Conservation (phyloP, 345 rosid genomes). For the Eucalyptus polybractea region DNA sequence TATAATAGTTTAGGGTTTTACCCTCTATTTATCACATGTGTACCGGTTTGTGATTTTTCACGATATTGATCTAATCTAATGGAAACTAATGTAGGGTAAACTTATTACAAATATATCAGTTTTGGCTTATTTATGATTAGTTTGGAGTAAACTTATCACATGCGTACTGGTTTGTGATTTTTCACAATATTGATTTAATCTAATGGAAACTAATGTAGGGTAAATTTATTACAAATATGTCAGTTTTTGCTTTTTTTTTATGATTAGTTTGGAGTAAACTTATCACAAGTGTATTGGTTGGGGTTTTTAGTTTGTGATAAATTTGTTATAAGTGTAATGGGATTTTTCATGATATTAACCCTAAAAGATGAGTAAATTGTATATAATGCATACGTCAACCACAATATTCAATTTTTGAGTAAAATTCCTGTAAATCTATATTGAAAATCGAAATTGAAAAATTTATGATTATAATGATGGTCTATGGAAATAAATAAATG, state of each 20-base stretch:
- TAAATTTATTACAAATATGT: too few species aligned
- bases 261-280: not conserved
- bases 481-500: too few species aligned
- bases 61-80: accelerated
- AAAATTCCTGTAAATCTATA: too few species aligned
- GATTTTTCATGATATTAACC: not conserved
- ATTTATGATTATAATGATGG: too few species aligned
- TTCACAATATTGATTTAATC: accelerated
- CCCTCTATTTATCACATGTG: accelerated
- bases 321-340: accelerated
- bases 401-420: too few species aligned
- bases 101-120: accelerated
- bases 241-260: accelerated
- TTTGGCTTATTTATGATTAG: not conserved
- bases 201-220: too few species aligned
- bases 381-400: too few species aligned
- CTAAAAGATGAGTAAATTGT: too few species aligned
- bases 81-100: not conserved
- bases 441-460: too few species aligned
- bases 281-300: accelerated
- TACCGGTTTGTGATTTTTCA: accelerated
- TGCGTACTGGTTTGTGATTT: too few species aligned
- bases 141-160: too few species aligned
- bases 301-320: accelerated
- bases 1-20: accelerated